Evolutionary conservation across 371 early-diverging fungal genomes (phyloP).

Genomic region (Haplosporangium sp.): DNA sequence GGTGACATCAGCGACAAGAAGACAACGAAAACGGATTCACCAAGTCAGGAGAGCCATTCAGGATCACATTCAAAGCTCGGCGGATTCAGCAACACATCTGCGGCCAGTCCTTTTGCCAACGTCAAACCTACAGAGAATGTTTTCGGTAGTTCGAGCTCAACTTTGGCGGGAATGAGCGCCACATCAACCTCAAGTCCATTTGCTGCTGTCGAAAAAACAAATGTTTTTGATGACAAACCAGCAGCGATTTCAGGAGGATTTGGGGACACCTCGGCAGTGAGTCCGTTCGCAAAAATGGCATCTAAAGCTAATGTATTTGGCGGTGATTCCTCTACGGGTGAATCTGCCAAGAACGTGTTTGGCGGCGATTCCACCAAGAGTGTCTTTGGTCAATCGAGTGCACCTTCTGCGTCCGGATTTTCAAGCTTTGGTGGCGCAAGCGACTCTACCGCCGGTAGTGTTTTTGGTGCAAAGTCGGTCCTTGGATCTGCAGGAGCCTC

Average conservation of each 20-base stretch:
- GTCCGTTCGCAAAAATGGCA: slow-evolving; percentile 26
- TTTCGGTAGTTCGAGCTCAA: slow-evolving; percentile 38
- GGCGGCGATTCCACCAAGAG: slow-evolving; percentile 23
- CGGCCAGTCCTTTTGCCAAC: slow-evolving; percentile 38
- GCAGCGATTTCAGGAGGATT: slow-evolving; percentile 27
- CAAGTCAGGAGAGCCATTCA: slow-evolving; percentile 5
- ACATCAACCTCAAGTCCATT: slow-evolving; percentile 32
- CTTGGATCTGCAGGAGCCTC: slow-evolving; percentile 29
- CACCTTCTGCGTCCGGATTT: slow-evolving; percentile 1
- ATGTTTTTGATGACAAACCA: slow-evolving; percentile 27
- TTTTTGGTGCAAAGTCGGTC: slow-evolving; percentile 41
- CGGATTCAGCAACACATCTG: slow-evolving; percentile 35
- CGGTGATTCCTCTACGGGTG: slow-evolving; percentile 9
- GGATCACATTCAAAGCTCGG: slow-evolving; percentile 10
- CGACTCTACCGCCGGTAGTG: slow-evolving; percentile 41
- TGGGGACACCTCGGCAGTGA: slow-evolving; percentile 27
- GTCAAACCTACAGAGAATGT: slow-evolving; percentile 29
- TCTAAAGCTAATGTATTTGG: slow-evolving; percentile 29
- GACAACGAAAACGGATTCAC: neutral
- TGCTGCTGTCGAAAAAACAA: slow-evolving; percentile 26
- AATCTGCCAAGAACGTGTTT: slow-evolving; percentile 22
- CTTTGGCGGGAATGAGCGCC: slow-evolving; percentile 17
- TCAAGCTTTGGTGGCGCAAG: neutral
- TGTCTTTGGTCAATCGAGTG: slow-evolving; percentile 29
- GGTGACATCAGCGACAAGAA: no score